Evolutionary conservation across 208 protist genomes (phyloP).

Genomic region (Acanthamoeba royreba): DNA sequence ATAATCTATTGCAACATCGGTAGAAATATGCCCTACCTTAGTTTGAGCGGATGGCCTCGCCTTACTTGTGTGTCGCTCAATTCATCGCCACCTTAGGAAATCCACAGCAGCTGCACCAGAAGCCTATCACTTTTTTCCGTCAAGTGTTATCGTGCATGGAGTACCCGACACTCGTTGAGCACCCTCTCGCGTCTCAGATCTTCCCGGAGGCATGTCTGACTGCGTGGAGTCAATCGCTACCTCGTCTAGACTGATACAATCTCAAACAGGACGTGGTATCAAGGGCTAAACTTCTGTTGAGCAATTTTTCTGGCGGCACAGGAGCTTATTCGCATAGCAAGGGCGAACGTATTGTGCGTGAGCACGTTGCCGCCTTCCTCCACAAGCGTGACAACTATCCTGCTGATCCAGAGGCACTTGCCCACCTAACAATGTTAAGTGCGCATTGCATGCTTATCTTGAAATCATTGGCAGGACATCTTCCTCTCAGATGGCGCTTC

Average conservation of each 20-base stretch:
- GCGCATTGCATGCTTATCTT: not conserved
- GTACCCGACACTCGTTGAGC: conserved; percentile 76
- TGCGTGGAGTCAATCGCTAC: conserved; percentile 37
- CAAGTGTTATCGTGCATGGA: conserved; percentile 81
- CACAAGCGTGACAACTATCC: conserved; percentile 87
- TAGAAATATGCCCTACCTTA: no score
- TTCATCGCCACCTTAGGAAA: conserved; percentile 88
- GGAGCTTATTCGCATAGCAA: conserved; percentile 96
- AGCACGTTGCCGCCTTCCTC: conserved; percentile 93
- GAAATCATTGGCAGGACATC: conserved; percentile 75
- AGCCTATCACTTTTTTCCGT: conserved; percentile 95
- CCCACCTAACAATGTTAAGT: not conserved
- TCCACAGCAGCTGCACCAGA: conserved; percentile 94
- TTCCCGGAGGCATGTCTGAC: conserved; percentile 81
- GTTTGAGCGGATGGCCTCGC: no score
- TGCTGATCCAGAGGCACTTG: conserved; percentile 62
- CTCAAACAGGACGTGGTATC: conserved; percentile 83
- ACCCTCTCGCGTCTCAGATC: conserved; percentile 54
- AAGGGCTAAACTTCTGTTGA: conserved; percentile 77
- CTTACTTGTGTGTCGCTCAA: no score
- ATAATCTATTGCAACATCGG: conserved; percentile 98
- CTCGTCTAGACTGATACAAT: not conserved
- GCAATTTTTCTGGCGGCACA: not conserved
- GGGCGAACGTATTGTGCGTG: conserved; percentile 83
- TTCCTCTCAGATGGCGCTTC: conserved; percentile 98